These are phyloP conservation scores for Sporothrix sp. DNA, from an alignment of 2,329 filamentous ascomycete species.

Conservation along the genomic window DNA sequence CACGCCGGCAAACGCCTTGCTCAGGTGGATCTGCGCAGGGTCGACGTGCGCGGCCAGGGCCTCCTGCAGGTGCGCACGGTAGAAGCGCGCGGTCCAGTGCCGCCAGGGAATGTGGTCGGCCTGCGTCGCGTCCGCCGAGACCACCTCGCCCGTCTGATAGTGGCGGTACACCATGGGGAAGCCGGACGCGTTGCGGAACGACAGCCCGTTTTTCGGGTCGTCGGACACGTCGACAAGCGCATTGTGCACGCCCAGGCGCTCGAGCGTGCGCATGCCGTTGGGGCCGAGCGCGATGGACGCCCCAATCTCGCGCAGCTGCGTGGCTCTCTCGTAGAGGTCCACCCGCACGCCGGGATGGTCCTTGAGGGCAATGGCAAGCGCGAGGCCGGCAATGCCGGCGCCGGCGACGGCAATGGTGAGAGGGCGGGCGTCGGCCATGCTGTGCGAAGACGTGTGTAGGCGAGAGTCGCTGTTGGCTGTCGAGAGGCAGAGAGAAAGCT, in stretches of 20 bases:
- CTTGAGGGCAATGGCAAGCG: slow-evolving; percentile 22
- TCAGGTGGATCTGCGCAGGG: slow-evolving; percentile 31
- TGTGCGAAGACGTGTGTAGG: not conserved
- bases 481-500: not conserved
- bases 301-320: slow-evolving; percentile 37
- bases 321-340: slow-evolving; percentile 39
- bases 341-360: slow-evolving; percentile 15
- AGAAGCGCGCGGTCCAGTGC: slow-evolving; percentile 36
- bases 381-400: not conserved
- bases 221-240: slow-evolving; percentile 24
- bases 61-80: slow-evolving; percentile 39
- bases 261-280: slow-evolving; percentile 43
- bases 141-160: slow-evolving; percentile 34
- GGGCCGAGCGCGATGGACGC: slow-evolving; percentile 41
- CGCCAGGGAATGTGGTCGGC: slow-evolving; percentile 28
- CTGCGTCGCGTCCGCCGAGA: slow-evolving; percentile 33
- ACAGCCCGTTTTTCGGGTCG: slow-evolving; percentile 25
- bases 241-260: slow-evolving; percentile 38
- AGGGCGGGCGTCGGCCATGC: not conserved
- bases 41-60: slow-evolving; percentile 37
- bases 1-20: slow-evolving; percentile 32
- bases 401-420: slow-evolving; percentile 12
- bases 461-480: not conserved
- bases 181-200: slow-evolving; percentile 31
- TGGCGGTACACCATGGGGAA: slow-evolving; percentile 38